phyloP scores from a whole-genome alignment of 2,329 filamentous ascomycete species.

The Iodosphaeria phyllophila region DNA sequence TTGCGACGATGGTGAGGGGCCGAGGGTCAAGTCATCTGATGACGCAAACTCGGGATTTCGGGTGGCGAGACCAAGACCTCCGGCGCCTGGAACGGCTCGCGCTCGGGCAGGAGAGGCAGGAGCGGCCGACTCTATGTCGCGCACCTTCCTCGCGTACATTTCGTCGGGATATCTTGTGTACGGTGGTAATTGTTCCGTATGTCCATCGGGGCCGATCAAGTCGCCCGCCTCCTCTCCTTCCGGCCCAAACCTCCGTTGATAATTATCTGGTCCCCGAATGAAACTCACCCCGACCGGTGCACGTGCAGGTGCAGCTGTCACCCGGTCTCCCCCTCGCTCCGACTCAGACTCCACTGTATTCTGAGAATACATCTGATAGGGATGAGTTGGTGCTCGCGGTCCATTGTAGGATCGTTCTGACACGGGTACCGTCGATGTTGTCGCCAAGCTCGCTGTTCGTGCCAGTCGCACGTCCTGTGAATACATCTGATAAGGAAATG shows the following conservation, averaged over 20 bases:
- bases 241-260: conserved; percentile 54
- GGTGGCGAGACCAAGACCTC: conserved; percentile 40
- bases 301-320: conserved; percentile 13
- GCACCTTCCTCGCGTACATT: conserved; percentile 34
- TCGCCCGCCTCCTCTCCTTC: conserved; percentile 77
- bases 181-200: conserved; percentile 78
- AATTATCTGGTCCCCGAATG: conserved; percentile 43
- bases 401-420: conserved; percentile 39
- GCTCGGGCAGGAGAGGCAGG: conserved; percentile 2
- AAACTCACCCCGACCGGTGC: conserved; percentile 54
- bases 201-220: conserved; percentile 72
- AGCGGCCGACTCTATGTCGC: conserved; percentile 9
- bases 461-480: conserved; percentile 42
- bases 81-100: conserved; percentile 30
- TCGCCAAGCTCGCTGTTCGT: conserved; percentile 45
- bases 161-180: conserved; percentile 82
- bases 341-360: conserved; percentile 44
- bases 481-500: conserved; percentile 74
- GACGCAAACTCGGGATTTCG: conserved; percentile 44
- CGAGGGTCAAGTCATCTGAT: conserved; percentile 26
- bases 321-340: conserved; percentile 18
- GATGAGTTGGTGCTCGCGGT: conserved; percentile 55
- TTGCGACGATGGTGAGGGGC: conserved; percentile 25
- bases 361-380: conserved; percentile 75
- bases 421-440: conserved; percentile 46